These are phyloP conservation scores for Lactarius deliciosus DNA, from an alignment of 768 basidiomycete species.

Conservation along the genomic window DNA sequence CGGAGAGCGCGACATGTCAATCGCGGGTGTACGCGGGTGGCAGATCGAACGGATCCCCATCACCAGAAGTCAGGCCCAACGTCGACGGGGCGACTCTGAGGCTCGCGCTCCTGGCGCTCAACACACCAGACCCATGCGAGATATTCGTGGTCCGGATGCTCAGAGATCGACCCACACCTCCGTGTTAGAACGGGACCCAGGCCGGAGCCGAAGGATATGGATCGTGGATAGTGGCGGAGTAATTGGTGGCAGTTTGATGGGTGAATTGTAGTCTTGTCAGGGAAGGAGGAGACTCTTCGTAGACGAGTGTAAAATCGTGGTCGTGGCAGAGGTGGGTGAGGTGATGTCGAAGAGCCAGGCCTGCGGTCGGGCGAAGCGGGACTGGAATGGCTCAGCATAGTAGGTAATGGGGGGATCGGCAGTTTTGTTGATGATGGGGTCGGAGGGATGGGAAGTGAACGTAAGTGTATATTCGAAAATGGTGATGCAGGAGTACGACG, in stretches of 20 bases:
- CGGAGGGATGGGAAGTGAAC: conserved; percentile 18
- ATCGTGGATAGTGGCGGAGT: conserved; percentile 3
- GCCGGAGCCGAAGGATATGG: not conserved
- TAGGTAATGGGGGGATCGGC: not conserved
- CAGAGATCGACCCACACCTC: not conserved
- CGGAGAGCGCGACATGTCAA: conserved; percentile 20
- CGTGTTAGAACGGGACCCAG: not conserved
- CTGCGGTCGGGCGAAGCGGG: not conserved
- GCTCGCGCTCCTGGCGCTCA: conserved; percentile 6
- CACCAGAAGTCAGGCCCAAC: conserved; percentile 1
- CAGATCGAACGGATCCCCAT: conserved; percentile 13
- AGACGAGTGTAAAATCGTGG: conserved; percentile 9
- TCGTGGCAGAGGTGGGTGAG: not conserved
- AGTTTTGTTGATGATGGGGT: conserved; percentile 11
- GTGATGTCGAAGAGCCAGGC: not conserved
- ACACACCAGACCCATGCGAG: not conserved
- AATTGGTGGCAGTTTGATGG: conserved; percentile 13
- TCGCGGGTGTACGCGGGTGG: conserved; percentile 26
- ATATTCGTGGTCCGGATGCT: conserved; percentile 17
- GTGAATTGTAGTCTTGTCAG: not conserved
- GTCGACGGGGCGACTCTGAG: not conserved
- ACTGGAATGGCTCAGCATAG: not conserved
- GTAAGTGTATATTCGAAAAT: conserved; percentile 15
- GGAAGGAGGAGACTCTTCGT: not conserved
- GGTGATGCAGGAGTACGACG: not conserved